Base-by-base conservation (phyloP, 306 rosid genomes). In the Castanopsis chinensis region DNA sequence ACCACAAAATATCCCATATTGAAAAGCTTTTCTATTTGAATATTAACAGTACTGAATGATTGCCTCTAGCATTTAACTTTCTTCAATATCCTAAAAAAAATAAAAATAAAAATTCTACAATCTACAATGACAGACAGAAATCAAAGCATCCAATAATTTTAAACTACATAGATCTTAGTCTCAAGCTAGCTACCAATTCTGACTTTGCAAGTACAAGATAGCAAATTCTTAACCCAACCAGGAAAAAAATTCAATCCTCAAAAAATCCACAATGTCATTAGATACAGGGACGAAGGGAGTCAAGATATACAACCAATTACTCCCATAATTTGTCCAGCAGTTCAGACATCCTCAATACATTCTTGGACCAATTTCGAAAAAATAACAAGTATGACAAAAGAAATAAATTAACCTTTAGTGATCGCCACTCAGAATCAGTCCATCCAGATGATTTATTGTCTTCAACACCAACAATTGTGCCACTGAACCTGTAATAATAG, bases 371-470 rank as follows among this genome's bases (percentile, higher is more conserved):
- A 70, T 25, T 59, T 41, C 61, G 28, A 61, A 64, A 55, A 71
- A 27, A 78, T 2, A 25, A 67, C 49, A 65, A 32, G 41, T 80
- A 78, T 35, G 19, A 56, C 20, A 74, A 68, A 60, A 54, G 49
- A 71, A 37, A 28, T 18, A 80, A 25, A 71, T 73, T 73, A 73
- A 94, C 98, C 97, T 94, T 92, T 76, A 94, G 79, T 18, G 97
- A 92, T 72, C 99, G 89, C 99, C 99, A 94, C 83, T 94, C 99
- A 79, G 99, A 94, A 86, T 94, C 86, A 57, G 83, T 77, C 99
- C 97, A 94, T 56, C 90, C 97, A 45, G 92, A 76, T 21, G 97
- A 90, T 30, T 82, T 75, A 79, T 81, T 88, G 81, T 92, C 97
- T 84, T 90, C 97, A 74, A 91, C 92, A 79, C 99, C 99, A 76